Evolutionary conservation across 768 basidiomycete genomes (phyloP).

Genomic region (Phylloporus rhodoxanthus): DNA sequence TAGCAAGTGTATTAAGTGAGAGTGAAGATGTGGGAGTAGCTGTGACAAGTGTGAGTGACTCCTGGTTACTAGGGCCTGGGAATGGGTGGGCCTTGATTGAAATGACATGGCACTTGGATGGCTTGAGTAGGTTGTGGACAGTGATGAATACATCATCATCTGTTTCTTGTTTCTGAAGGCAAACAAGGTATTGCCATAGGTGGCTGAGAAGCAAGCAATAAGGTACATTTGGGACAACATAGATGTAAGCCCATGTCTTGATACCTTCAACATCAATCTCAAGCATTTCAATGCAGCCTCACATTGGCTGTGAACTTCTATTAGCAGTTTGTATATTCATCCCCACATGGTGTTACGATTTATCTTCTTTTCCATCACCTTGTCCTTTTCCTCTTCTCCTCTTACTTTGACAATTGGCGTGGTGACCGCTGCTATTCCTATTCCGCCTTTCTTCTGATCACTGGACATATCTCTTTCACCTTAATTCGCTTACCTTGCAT

Average conservation of each 20-base stretch:
- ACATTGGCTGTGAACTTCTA: constrained; percentile 2
- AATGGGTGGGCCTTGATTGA: neutral
- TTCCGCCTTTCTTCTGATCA: too few relatives aligned
- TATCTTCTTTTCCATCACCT: too few relatives aligned
- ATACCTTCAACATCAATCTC: constrained; percentile 14
- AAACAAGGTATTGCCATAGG: constrained; percentile 19
- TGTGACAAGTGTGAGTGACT: neutral
- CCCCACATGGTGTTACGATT: neutral
- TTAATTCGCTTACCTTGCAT: too few relatives aligned
- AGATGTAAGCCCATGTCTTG: constrained; percentile 21
- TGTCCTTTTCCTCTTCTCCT: too few relatives aligned
- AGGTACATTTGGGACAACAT: constrained; percentile 14
- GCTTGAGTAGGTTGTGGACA: neutral
- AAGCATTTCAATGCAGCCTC: constrained; percentile 3
- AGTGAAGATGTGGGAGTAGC: neutral
- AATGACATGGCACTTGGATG: neutral
- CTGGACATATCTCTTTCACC: too few relatives aligned
- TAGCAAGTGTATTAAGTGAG: neutral
- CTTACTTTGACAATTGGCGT: too few relatives aligned
- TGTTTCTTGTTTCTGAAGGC: constrained; percentile 5
- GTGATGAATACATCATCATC: neutral
- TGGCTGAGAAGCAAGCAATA: constrained; percentile 15
- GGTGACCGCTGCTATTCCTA: too few relatives aligned
- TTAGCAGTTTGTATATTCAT: constrained; percentile 25
- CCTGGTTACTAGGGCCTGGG: neutral